These are phyloP conservation scores for Eimeria praecox DNA, from an alignment of 169 alveolate genomes.

Conservation along the genomic window DNA sequence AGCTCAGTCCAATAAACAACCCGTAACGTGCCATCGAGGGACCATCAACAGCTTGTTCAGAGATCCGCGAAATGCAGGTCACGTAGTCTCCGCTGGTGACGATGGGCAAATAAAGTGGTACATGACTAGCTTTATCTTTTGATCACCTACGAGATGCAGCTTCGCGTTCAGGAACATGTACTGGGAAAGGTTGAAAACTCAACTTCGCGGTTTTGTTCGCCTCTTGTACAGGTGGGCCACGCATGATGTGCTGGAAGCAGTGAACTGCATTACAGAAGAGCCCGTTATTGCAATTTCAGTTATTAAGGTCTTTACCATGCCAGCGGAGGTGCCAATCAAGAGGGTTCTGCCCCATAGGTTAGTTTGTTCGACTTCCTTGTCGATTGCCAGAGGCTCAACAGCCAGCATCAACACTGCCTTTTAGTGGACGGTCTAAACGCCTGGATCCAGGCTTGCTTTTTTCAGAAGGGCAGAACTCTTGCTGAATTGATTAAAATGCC, in stretches of 20 bases:
- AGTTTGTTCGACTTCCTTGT: not conserved
- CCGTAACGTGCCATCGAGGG: slow-evolving; percentile 28
- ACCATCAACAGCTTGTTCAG: slow-evolving; percentile 43
- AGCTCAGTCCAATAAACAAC: not conserved
- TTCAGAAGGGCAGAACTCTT: not conserved
- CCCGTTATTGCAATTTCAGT: slow-evolving; percentile 22
- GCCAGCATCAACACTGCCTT: not conserved
- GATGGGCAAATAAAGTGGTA: slow-evolving; percentile 68
- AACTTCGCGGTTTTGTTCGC: not conserved
- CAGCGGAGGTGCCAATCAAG: slow-evolving; percentile 13
- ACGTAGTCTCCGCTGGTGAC: slow-evolving; percentile 69
- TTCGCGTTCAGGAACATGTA: not conserved
- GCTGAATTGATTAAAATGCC: not conserved
- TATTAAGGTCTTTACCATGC: slow-evolving; percentile 31
- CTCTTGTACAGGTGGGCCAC: slow-evolving; percentile 57
- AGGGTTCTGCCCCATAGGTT: slow-evolving; percentile 24
- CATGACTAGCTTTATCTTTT: not conserved
- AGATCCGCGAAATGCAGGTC: slow-evolving; percentile 35
- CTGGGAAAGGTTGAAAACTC: not conserved
- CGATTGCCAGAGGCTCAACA: not conserved
- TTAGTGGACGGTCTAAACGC: not conserved
- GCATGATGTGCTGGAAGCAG: slow-evolving; percentile 52
- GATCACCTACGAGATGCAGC: not conserved
- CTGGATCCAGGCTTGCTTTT: not conserved
- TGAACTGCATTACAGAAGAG: slow-evolving; percentile 20